Evolutionary conservation across 306 rosid genomes (phyloP), one percentile per base, ranked within the genome.

Genomic region (Psophocarpus tetragonolobus): DNA sequence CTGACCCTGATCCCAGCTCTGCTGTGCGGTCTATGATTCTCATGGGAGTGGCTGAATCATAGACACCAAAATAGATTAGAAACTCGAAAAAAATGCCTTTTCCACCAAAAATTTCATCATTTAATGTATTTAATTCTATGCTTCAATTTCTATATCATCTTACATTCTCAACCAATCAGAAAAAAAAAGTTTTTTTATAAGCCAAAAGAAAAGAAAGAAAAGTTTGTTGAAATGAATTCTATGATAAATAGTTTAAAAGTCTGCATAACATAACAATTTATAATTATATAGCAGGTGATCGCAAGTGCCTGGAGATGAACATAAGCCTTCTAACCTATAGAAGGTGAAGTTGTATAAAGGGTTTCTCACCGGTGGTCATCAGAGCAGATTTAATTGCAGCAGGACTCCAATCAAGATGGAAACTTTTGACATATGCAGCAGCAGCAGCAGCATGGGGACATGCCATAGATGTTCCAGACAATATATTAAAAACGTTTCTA

Each of bases 381-480:
- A 93, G 91, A 75, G 98, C 93, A 5, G 98, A 93, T 87, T 91
- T 93, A 83, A 93, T 81, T 18, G 97, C 96, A 38, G 97, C 91
- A 17, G 97, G 97, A 36, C 88, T 88, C 98, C 98, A 91, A 30
- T 87, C 78, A 7, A 92, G 96, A 80, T 91, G 98, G 78, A 88
- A 87, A 35, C 93, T 80, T 82, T 90, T 90, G 91, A 91, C 86
- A 53, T 84, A 90, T 36, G 93, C 96, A 1, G 94, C 96, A 14
- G 97, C 96, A 0, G 86, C 94, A 3, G 82, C 21, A 24, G 67
- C 98, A 75, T 94, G 98, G 3, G 97, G 97, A 79, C 92, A 90
- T 3, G 98, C 72, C 97, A 94, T 94, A 27, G 97, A 94, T 56
- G 98, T 94, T 75, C 98, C 97, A 35, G 96, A 91, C 6, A 88